A percentile compares a stretch with the other conserved stretches of the same genome.
Evolutionary conservation across 495 filamentous ascomycete genomes (phyloP).

Genomic region (Talaromyces liani): DNA sequence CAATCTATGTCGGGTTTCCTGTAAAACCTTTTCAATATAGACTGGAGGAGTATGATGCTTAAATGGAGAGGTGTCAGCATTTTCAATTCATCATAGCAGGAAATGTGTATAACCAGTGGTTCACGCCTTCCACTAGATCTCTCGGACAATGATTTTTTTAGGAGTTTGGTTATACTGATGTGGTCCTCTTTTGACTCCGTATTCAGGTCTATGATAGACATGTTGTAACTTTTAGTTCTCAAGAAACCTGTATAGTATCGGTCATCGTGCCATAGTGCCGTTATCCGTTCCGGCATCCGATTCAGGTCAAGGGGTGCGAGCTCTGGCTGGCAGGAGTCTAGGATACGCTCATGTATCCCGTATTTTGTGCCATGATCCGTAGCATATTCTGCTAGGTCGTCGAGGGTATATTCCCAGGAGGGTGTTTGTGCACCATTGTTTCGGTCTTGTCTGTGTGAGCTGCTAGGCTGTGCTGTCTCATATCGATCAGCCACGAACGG

Average conservation of each 20-base stretch:
- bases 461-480: not conserved
- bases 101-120: not conserved
- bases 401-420: not conserved
- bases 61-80: not conserved
- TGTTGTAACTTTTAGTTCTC: not conserved
- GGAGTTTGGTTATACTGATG: not conserved
- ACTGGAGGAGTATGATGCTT: not conserved
- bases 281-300: no score
- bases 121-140: not conserved
- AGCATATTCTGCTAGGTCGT: no score
- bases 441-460: not conserved
- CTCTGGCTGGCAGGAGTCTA: no score
- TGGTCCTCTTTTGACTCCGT: not conserved
- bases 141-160: not conserved
- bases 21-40: not conserved
- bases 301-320: no score
- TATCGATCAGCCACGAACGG: not conserved
- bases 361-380: no score
- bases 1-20: no score
- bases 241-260: not conserved
- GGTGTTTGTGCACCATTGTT: not conserved
- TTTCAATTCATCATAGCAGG: not conserved
- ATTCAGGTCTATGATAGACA: not conserved
- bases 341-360: no score
- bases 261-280: not conserved